Conservation (phyloP, 1,284 basidiomycete species). For the Trichosporon sp. region DNA sequence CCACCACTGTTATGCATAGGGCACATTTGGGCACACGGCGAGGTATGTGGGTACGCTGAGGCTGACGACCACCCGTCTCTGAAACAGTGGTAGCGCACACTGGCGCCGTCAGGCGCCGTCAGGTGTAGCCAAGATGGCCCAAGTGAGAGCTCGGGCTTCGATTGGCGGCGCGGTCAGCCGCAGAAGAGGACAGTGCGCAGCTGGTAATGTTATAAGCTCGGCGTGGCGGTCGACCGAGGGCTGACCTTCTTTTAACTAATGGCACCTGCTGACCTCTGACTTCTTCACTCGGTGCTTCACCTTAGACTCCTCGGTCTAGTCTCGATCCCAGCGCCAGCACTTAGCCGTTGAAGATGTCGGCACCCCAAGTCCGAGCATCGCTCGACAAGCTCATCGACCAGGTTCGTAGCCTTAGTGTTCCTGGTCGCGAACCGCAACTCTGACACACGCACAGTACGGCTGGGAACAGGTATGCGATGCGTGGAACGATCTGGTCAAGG, state of each 20-base stretch:
- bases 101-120: too few species aligned
- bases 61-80: too few species aligned
- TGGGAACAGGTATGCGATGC: neutral
- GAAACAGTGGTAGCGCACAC: neutral
- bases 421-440: neutral
- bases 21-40: neutral
- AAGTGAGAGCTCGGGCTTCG: neutral
- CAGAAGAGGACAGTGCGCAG: neutral
- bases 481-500: neutral
- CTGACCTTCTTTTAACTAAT: neutral
- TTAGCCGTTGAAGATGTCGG: neutral
- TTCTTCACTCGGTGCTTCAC: neutral
- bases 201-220: neutral
- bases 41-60: neutral
- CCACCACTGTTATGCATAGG: slow-evolving; percentile 1
- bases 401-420: neutral
- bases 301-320: too few species aligned
- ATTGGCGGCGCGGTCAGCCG: neutral
- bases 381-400: neutral
- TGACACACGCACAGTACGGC: neutral
- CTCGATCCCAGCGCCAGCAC: neutral
- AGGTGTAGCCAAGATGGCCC: neutral
- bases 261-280: neutral
- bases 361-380: neutral
- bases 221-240: neutral